phyloP scores from a whole-genome alignment of 202 grass and related monocot species.

The Panicum hallii region DNA sequence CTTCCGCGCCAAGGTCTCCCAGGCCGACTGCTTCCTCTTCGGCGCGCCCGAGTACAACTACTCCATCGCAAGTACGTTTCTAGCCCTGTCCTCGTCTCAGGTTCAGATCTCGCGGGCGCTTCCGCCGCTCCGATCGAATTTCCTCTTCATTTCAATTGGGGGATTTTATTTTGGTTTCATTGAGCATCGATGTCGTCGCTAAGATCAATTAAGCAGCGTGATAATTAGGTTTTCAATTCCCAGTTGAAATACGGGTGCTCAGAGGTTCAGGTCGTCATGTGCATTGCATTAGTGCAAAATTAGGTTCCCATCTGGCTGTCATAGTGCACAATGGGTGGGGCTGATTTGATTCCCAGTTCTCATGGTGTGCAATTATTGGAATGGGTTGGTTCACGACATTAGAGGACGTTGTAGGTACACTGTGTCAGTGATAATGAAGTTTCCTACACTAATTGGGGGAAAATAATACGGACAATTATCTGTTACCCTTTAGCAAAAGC shows the following conservation, averaged over 20 bases:
- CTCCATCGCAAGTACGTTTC: conserved; percentile 62
- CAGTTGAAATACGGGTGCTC: background rate
- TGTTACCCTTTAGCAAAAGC: conserved; percentile 17
- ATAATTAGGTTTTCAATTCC: background rate
- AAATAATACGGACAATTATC: too few species aligned
- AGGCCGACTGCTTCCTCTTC: conserved; percentile 71
- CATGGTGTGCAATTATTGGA: conserved; percentile 6
- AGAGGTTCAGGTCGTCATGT: background rate
- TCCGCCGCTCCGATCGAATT: background rate
- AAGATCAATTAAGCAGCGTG: background rate
- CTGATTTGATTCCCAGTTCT: background rate
- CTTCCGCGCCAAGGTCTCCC: conserved; percentile 64
- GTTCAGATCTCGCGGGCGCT: background rate
- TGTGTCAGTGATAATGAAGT: background rate
- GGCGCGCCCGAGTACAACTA: conserved; percentile 85
- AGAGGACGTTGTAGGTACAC: background rate
- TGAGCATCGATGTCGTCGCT: background rate
- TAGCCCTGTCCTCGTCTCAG: background rate
- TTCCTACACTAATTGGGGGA: background rate
- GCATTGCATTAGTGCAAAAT: background rate
- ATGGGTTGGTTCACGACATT: background rate
- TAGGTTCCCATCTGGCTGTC: background rate
- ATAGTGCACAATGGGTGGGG: background rate
- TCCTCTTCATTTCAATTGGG: background rate
- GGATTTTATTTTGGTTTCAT: background rate